These are phyloP conservation scores for Phylloporus arenicola DNA, from an alignment of 768 basidiomycete genomes.

Conservation along the genomic window DNA sequence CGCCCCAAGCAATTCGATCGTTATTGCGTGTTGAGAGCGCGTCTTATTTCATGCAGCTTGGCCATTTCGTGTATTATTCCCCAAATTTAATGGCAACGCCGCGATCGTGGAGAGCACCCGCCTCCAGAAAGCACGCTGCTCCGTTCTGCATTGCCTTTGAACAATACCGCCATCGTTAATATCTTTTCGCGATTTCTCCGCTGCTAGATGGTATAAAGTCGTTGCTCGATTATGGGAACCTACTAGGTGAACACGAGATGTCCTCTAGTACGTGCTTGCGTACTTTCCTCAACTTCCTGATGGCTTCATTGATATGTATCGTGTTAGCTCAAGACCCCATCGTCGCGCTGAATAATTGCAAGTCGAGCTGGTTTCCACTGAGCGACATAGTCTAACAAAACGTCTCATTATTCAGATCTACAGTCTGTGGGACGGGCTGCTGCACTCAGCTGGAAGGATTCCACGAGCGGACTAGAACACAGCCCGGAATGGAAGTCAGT, in stretches of 20 bases:
- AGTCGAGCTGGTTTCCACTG: constrained; percentile 6
- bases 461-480: constrained; percentile 39
- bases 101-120: constrained; percentile 26
- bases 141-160: constrained; percentile 27
- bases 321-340: constrained; percentile 25
- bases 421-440: constrained; percentile 40
- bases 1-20: constrained; percentile 31
- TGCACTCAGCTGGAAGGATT: constrained; percentile 53
- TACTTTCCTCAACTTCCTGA: not conserved
- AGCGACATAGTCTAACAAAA: not conserved
- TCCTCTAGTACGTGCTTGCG: constrained; percentile 15
- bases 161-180: constrained; percentile 24
- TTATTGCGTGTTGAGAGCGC: constrained; percentile 30
- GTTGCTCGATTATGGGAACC: constrained; percentile 11
- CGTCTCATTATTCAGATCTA: constrained; percentile 39
- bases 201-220: constrained; percentile 24
- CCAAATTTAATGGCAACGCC: constrained; percentile 23
- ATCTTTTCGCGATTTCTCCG: constrained; percentile 13
- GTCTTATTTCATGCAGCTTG: constrained; percentile 28
- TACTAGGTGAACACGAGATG: constrained; percentile 19
- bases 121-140: constrained; percentile 18
- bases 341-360: constrained; percentile 40
- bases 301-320: constrained; percentile 9
- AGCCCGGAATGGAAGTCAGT: constrained; percentile 48
- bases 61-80: constrained; percentile 25